phyloP scores from a whole-genome alignment of 768 basidiomycete species.

The Trametes coccinea region DNA sequence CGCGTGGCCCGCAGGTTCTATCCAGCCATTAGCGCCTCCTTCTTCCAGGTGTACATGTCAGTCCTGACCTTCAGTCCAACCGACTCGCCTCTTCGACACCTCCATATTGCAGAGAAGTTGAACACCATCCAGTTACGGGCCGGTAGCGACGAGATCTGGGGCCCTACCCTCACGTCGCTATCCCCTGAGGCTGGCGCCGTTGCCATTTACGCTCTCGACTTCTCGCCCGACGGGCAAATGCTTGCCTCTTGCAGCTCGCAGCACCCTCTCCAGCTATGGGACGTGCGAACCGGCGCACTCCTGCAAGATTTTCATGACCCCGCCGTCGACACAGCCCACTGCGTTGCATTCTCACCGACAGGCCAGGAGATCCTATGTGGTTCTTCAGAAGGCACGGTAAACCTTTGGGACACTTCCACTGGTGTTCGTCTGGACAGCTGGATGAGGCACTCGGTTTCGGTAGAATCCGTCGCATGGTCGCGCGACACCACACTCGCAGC shows the following conservation, averaged over 20 bases:
- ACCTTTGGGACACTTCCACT: constrained; percentile 7
- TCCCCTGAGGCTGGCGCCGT: not conserved
- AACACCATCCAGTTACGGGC: not conserved
- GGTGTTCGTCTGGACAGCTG: not conserved
- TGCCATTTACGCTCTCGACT: not conserved
- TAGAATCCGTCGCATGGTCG: not conserved
- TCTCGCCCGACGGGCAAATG: constrained; percentile 2
- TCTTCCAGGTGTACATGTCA: constrained; percentile 18
- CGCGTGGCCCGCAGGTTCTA: constrained; percentile 17
- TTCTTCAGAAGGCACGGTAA: not conserved
- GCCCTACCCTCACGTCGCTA: not conserved
- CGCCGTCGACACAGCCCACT: not conserved
- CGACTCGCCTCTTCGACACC: not conserved
- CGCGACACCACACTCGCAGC: not conserved
- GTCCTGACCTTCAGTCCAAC: constrained; percentile 1
- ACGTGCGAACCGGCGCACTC: not conserved
- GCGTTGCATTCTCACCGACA: constrained; percentile 9
- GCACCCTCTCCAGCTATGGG: constrained; percentile 7
- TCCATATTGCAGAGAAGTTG: not conserved
- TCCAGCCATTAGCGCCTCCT: constrained; percentile 15
- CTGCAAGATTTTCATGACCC: not conserved
- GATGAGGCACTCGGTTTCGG: not conserved
- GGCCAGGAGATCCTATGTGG: constrained; percentile 1
- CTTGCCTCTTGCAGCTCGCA: constrained; percentile 1
- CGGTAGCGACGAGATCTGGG: not conserved